Evolutionary conservation across 352 stramenopile species (phyloP), one percentile per base, ranked within the genome.

Genomic region (Bremia lactucae): DNA sequence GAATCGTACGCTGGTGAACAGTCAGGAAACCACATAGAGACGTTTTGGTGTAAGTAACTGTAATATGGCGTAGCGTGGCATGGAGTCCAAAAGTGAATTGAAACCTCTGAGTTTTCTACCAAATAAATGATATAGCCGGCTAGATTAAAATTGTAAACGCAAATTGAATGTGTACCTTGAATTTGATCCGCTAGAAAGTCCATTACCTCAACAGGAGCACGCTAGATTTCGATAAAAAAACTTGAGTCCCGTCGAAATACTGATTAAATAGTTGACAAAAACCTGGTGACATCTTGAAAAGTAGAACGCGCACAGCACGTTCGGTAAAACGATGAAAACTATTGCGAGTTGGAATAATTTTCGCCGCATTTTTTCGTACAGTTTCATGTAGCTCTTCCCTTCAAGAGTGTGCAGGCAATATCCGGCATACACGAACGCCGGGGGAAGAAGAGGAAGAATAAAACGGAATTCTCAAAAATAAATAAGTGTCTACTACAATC

Each of bases 21-120:
- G 24, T 89, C 75, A 0, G 80, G 77, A 48, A 90, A 94, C 72
- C 81, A 90, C 70, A 90, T 83, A 15, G 78, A 72, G 2, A 83
- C 56, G 31, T 90, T 90, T 10, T 71, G 62, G 44, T 94, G 81
- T 34, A 94, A 48, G 42, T 86, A 83, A 54, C 76, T 91, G 68
- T 87, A 94, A 55, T 89, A 91, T 4, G 81, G 81, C 21, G 81
- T 94, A 28, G 76, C 75, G 46, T 94, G 81, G 36, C 81, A 94
- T 9, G 76, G 63, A 28, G 79, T 86, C 65, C 80, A 90, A 52
- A 94, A 90, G 52, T 94, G 76, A 22, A 91, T 79, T 14, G 75
- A 76, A 13, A 55, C 56, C 5, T 63, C 46, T 1, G 68, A 49
- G 31, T 61, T 58, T 23, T 51, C 63, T 81, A 23, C 24, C 22